These are phyloP conservation scores for Cornus controversa DNA, from an alignment of 148 eudicot species.

Conservation along the genomic window DNA sequence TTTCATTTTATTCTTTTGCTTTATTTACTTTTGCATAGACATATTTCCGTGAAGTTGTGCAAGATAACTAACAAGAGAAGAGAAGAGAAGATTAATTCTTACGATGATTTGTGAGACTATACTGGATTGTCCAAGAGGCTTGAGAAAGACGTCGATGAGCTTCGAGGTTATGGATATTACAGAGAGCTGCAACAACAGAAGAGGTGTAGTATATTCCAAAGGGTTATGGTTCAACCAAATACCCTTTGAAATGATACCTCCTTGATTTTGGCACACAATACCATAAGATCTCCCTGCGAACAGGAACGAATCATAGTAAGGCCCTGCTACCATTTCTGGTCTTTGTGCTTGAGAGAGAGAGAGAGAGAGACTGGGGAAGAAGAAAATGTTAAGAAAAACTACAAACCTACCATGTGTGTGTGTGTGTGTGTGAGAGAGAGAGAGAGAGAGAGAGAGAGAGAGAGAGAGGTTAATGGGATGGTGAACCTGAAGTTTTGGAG, in stretches of 20 bases:
- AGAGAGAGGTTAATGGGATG: neutral
- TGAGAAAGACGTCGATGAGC: slow-evolving; percentile 35
- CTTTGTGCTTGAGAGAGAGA: neutral
- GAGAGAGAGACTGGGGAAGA: neutral
- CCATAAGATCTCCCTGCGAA: neutral
- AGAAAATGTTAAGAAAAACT: neutral
- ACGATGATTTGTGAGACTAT: slow-evolving; percentile 62
- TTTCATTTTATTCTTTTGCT: too few species aligned
- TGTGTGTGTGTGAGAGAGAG: too few species aligned
- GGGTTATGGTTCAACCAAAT: slow-evolving; percentile 29
- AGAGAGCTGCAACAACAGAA: slow-evolving; percentile 50
- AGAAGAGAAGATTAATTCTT: slow-evolving; percentile 18
- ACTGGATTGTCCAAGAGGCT: slow-evolving; percentile 59
- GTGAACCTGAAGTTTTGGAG: slow-evolving; percentile 28
- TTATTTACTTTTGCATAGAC: too few species aligned
- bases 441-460: neutral
- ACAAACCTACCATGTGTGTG: too few species aligned
- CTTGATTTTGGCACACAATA: neutral
- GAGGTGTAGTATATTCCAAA: slow-evolving; percentile 34
- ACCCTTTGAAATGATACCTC: slow-evolving; percentile 21
- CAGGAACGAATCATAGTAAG: neutral
- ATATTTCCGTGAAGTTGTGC: neutral
- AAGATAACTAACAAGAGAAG: neutral
- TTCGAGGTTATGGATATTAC: slow-evolving; percentile 33
- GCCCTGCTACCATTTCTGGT: slow-evolving; percentile 4